Conservation (phyloP, 164 flowering plant genomes). For the Platanus orientalis region DNA sequence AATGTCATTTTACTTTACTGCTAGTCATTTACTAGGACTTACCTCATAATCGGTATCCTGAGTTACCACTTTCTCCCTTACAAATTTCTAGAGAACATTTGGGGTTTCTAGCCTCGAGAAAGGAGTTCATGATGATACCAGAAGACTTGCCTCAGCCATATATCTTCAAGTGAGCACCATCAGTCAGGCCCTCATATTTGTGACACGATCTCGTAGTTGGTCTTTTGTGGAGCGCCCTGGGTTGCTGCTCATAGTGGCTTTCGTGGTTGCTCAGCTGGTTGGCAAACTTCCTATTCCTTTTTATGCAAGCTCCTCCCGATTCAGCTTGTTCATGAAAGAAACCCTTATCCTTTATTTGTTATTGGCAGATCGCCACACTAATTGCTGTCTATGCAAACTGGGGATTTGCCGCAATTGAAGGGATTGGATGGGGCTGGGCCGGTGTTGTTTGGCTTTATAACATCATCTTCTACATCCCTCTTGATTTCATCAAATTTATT, state of each 20-base stretch:
- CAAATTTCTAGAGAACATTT: constrained; percentile 41
- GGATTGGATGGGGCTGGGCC: constrained; percentile 97
- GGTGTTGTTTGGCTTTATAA: constrained; percentile 88
- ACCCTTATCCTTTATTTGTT: background rate
- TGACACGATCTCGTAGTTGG: constrained; percentile 82
- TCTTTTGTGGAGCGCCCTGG: constrained; percentile 85
- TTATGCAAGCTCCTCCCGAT: background rate
- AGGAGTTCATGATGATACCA: constrained; percentile 45
- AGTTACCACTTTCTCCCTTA: background rate
- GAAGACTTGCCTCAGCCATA: constrained; percentile 76
- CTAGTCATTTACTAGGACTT: no score
- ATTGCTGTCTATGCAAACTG: constrained; percentile 84
- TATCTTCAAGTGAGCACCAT: constrained; percentile 91
- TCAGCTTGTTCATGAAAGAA: background rate
- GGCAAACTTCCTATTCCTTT: constrained; percentile 8
- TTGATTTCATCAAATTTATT: constrained; percentile 66
- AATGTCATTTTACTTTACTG: no score
- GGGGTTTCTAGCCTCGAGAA: constrained; percentile 58
- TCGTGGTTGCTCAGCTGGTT: constrained; percentile 79
- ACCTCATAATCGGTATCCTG: no score
- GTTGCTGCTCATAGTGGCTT: constrained; percentile 55
- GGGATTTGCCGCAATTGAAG: constrained; percentile 77
- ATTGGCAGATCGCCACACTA: constrained; percentile 65
- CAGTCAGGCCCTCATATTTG: constrained; percentile 89
- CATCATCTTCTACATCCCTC: constrained; percentile 67